Percentiles rank a stretch among this genome's conserved stretches.
Evolutionary conservation across 441 rosid species (phyloP).

Genomic region (Erodium trifolium): DNA sequence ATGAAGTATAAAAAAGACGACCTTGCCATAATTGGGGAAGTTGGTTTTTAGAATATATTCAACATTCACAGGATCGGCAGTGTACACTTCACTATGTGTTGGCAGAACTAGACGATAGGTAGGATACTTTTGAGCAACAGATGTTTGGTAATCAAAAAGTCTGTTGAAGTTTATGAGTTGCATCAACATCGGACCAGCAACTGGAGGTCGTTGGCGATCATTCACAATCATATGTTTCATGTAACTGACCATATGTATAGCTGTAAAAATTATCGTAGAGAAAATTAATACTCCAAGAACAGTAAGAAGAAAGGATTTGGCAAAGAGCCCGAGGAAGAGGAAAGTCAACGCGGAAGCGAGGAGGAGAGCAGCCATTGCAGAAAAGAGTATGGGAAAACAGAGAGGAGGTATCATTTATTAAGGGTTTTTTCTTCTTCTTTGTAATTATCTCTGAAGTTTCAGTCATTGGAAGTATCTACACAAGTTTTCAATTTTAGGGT

Average conservation of each 20-base stretch:
- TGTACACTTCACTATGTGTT: conserved; percentile 27
- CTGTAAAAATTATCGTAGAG: conserved; percentile 12
- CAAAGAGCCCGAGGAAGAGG: conserved; percentile 17
- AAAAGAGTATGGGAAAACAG: not conserved
- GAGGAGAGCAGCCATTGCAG: conserved; percentile 18
- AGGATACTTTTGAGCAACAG: conserved; percentile 25
- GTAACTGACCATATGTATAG: conserved; percentile 16
- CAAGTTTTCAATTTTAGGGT: not conserved
- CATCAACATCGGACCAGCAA: conserved; percentile 28
- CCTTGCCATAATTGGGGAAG: conserved; percentile 41
- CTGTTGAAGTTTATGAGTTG: conserved; percentile 26
- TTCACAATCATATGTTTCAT: conserved; percentile 19
- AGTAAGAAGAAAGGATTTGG: conserved; percentile 17
- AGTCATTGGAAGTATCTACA: not conserved
- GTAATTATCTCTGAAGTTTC: conserved; percentile 6
- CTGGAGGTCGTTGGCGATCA: conserved; percentile 26
- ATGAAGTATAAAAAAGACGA: conserved; percentile 4
- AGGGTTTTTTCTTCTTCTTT: not conserved
- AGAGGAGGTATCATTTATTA: not conserved
- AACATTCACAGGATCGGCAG: conserved; percentile 31
- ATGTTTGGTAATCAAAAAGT: conserved; percentile 33
- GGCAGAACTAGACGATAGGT: conserved; percentile 29
- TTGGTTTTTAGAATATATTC: conserved; percentile 38
- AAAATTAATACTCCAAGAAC: conserved; percentile 18
- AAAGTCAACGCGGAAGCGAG: conserved; percentile 17